Conservation (phyloP, 2,329 filamentous ascomycete species). For the Diplodia seriata region DNA sequence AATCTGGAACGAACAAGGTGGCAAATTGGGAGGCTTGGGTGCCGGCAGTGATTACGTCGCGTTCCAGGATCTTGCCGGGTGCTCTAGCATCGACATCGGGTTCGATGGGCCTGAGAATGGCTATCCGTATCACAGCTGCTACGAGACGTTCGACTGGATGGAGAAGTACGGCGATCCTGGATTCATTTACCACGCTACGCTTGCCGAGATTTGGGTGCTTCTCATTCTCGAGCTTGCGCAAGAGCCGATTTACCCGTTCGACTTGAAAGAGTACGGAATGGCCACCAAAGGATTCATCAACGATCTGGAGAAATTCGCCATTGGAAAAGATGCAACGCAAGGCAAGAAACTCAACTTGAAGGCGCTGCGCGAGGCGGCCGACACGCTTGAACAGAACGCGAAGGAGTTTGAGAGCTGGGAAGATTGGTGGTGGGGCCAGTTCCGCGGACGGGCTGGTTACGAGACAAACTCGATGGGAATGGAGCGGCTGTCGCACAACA, state of each 20-base stretch:
- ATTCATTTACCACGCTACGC: constrained; percentile 78
- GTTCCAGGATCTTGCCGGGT: constrained; percentile 91
- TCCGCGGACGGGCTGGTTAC: constrained; percentile 59
- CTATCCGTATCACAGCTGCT: constrained; percentile 81
- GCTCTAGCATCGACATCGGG: constrained; percentile 82
- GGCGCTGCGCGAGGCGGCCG: constrained; percentile 68
- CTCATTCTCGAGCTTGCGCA: constrained; percentile 87
- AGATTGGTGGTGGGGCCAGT: constrained; percentile 70
- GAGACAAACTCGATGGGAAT: constrained; percentile 73
- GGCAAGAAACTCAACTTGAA: constrained; percentile 58
- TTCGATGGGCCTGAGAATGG: constrained; percentile 68
- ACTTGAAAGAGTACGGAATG: constrained; percentile 75
- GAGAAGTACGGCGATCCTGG: constrained; percentile 77
- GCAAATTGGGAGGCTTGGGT: constrained; percentile 70
- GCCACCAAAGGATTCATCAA: constrained; percentile 70
- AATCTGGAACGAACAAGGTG: constrained; percentile 72
- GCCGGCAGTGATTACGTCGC: constrained; percentile 83
- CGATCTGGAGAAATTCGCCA: constrained; percentile 70
- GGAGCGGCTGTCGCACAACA: constrained; percentile 77
- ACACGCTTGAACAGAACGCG: constrained; percentile 65
- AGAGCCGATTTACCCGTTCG: constrained; percentile 80
- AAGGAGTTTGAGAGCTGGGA: constrained; percentile 78
- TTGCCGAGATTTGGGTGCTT: constrained; percentile 80
- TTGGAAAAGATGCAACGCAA: constrained; percentile 52
- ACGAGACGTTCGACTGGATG: constrained; percentile 91